Evolutionary conservation across 2,329 filamentous ascomycete genomes (phyloP).

Genomic region (Colletotrichum tropicicola): DNA sequence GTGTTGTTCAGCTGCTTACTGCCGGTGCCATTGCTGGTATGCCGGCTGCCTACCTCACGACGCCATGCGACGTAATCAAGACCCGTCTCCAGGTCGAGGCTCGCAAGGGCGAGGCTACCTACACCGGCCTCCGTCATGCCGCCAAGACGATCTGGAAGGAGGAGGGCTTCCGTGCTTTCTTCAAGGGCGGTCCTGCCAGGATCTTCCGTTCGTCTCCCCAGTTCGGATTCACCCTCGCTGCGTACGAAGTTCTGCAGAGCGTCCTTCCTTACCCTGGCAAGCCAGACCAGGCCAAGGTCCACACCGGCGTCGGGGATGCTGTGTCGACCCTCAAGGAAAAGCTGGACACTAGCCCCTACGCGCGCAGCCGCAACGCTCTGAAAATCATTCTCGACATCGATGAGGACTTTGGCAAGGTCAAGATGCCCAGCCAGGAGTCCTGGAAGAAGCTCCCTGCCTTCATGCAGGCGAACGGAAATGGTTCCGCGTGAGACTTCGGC

Average conservation of each 20-base stretch:
- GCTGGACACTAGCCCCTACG: conserved; percentile 60
- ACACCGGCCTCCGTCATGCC: conserved; percentile 87
- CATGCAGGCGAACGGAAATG: conserved; percentile 41
- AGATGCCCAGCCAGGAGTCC: conserved; percentile 61
- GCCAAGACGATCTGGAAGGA: conserved; percentile 86
- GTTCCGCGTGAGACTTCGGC: not conserved
- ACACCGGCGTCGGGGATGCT: conserved; percentile 70
- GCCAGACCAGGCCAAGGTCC: conserved; percentile 59
- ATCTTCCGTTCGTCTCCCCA: conserved; percentile 95
- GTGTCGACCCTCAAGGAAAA: conserved; percentile 71
- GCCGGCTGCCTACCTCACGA: conserved; percentile 93
- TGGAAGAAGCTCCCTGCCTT: conserved; percentile 63
- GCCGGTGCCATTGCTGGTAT: conserved; percentile 95
- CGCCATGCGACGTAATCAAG: conserved; percentile 99
- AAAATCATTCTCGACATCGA: conserved; percentile 97
- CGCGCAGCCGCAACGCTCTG: conserved; percentile 83
- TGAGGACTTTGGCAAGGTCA: conserved; percentile 86
- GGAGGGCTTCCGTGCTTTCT: conserved; percentile 96
- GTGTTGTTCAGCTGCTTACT: conserved; percentile 88
- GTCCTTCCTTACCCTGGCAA: conserved; percentile 81
- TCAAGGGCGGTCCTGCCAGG: conserved; percentile 96
- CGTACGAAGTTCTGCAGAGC: conserved; percentile 91
- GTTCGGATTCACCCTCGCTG: conserved; percentile 96
- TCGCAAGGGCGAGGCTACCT: conserved; percentile 90
- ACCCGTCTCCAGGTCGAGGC: conserved; percentile 97